Percentiles rank a stretch among this genome's conserved stretches.
Conservation (phyloP, 2,329 filamentous ascomycete genomes). For the Thermothelomyces thermophilus region DNA sequence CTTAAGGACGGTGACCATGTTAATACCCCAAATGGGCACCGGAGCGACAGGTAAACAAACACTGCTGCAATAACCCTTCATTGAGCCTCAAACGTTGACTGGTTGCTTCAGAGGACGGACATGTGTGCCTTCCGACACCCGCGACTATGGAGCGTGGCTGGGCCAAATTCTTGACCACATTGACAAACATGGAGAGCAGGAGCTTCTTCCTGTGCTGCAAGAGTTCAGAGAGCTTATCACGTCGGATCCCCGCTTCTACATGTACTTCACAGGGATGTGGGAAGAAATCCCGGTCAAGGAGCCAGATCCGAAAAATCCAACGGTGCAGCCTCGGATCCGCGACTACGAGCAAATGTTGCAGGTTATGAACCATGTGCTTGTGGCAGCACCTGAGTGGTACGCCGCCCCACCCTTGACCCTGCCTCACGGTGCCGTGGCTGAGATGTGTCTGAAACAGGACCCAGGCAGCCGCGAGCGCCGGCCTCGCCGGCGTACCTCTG, state of each 20-base stretch:
- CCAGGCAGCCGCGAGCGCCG: slow-evolving; percentile 43
- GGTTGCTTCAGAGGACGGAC: slow-evolving; percentile 39
- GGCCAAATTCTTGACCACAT: slow-evolving; percentile 47
- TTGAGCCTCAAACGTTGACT: background rate
- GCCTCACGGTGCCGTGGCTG: background rate
- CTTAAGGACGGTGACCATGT: too few species aligned
- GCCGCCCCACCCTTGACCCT: background rate
- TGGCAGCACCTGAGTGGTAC: slow-evolving; percentile 38
- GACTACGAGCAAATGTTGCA: slow-evolving; percentile 61
- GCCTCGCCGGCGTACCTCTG: slow-evolving; percentile 50
- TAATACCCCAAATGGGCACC: slow-evolving; percentile 39
- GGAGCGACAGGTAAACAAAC: slow-evolving; percentile 42
- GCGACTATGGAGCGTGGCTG: slow-evolving; percentile 59
- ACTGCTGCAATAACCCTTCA: background rate
- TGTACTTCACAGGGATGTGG: slow-evolving; percentile 64
- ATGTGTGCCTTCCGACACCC: slow-evolving; percentile 60
- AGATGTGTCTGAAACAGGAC: slow-evolving; percentile 35
- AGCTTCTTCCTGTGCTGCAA: slow-evolving; percentile 52
- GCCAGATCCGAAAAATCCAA: slow-evolving; percentile 56
- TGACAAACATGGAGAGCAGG: slow-evolving; percentile 40
- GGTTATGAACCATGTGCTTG: slow-evolving; percentile 56
- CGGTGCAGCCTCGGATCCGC: slow-evolving; percentile 55
- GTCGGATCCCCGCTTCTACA: slow-evolving; percentile 54
- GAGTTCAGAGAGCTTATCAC: slow-evolving; percentile 65
- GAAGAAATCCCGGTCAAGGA: slow-evolving; percentile 55